Base-by-base conservation (phyloP, 495 filamentous ascomycete genomes). In the Hyaloscypha finlandica region DNA sequence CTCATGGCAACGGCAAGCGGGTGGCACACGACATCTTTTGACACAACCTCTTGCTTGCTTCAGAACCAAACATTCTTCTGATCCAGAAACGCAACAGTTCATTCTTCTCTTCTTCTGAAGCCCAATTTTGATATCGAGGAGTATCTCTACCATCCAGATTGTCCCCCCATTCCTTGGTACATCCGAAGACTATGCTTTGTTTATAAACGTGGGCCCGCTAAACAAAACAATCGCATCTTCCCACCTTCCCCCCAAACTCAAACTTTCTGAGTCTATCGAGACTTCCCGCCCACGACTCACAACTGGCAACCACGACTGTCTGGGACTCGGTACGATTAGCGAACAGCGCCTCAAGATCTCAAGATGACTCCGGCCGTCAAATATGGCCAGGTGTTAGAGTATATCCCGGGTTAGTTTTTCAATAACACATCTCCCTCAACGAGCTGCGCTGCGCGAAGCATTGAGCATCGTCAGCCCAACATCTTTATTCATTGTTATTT, bases 331-430 rank as follows among this genome's bases (percentile, higher is more conserved):
- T 37, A n/a, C 35, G 4, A 52, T 51, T 25, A 68, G 62, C 25
- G 30, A 25, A 62, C 32, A n/a, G 20, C 25, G 14, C 11, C 32
- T 67, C 65, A 75, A 56, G 57, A 73, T 75, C 20, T 68, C 67
- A 75, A 63, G 60, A 75, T 75, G 73, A 22, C 73, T 69, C 71
- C 70, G 66, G 63, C 73, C 35, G 60, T 69, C 22, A 73, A 71
- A 54, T 73, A 81, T 68, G 84, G 83, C 42, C 83, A 85, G 71
- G 77, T 86, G 64, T 80, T 85, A 59, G 83, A 86, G 75, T 85
- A 85, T 73, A 85, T 86, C 69, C 83, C 83, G 68, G 83, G 84
- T 86, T n/a, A n/a, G n/a, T n/a, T 59, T 61, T 22, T 48, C 31
- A 29, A 19, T 12, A 48, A 11, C 16, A 63, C 25, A 63, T 59